Evolutionary conservation across 2,329 filamentous ascomycete genomes (phyloP), one percentile per base, ranked within the genome.

Genomic region (Monilinia fructigena): DNA sequence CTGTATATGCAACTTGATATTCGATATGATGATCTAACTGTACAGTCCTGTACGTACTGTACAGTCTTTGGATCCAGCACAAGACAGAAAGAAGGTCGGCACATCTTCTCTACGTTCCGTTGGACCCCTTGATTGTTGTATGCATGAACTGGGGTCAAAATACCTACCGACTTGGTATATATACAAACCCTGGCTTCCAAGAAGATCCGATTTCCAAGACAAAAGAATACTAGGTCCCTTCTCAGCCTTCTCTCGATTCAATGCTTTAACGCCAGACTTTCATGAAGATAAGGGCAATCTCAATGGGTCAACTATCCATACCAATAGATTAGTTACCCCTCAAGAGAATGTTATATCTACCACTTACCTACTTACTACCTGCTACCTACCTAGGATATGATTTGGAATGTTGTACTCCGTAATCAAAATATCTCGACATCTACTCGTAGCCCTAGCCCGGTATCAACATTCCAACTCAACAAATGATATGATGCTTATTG

Each of bases 81-180:
- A 31, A 58, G 18, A 42, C 8, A 7, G 12, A 31, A 35, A 38
- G n/a, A 60, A 26, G 26, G 56, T 50, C 56, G 45, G 56, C 56
- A 50, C n/a, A 56, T 55, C 12, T 23, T 10, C 8, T 35, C 11
- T n/a, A 20, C 56, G 31, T 48, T 48, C 56, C 42, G 56, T 23
- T 50, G 45, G 56, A 60, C 58, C 45, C 58, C 58, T 52, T 50
- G 28, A 50, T 14, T 38, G 40, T 48, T 35, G 45, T 50, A 60
- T 60, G 58, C 45, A 61, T 52, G 50, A 50, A 20, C 28, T n/a
- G 47, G 58, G 58, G 58, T 7, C 50, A 8, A 12, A 18, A 23
- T 35, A 20, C 31, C 31, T 35, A 35, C 31, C 28, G 2, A 28
- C 28, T 4, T 28, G 28, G 28, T 7, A 35, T 35, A 3, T 35